phyloP scores from a whole-genome alignment of 139 green algal genomes.

The Nannochloris sp. region DNA sequence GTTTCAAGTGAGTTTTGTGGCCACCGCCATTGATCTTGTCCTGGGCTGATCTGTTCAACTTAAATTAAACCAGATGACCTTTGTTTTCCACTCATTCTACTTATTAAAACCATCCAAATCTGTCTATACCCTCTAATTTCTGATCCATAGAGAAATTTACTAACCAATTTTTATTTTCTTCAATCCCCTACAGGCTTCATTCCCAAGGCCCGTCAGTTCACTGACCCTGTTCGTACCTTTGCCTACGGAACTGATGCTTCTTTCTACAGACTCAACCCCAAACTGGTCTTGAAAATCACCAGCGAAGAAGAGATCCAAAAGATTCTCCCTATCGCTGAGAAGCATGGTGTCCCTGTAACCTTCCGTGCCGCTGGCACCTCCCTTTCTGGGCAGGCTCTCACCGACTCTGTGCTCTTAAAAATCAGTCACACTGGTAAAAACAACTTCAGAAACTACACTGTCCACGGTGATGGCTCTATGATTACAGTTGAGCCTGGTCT shows the following conservation, averaged over 20 bases:
- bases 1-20: constrained; percentile 35
- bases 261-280: constrained; percentile 92
- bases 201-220: constrained; percentile 60
- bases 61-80: too few species aligned
- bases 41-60: too few species aligned
- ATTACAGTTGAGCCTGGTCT: constrained; percentile 94
- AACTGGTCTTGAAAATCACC: constrained; percentile 77
- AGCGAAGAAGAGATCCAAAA: constrained; percentile 79
- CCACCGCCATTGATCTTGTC: too few species aligned
- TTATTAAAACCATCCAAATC: too few species aligned
- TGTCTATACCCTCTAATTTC: background rate
- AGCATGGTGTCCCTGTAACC: constrained; percentile 85
- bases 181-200: constrained; percentile 54
- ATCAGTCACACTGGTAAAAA: constrained; percentile 87
- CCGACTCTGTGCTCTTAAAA: constrained; percentile 93
- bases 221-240: constrained; percentile 87
- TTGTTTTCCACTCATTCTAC: background rate
- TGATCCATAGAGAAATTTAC: background rate
- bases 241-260: constrained; percentile 91
- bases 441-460: constrained; percentile 90
- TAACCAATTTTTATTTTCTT: background rate
- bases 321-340: constrained; percentile 80
- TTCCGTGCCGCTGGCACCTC: constrained; percentile 93
- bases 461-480: constrained; percentile 80
- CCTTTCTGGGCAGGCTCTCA: constrained; percentile 87